Evolutionary conservation across 2,329 filamentous ascomycete genomes (phyloP), one percentile per base, ranked within the genome.

Genomic region (Teratosphaeria pseudoeucalypti): DNA sequence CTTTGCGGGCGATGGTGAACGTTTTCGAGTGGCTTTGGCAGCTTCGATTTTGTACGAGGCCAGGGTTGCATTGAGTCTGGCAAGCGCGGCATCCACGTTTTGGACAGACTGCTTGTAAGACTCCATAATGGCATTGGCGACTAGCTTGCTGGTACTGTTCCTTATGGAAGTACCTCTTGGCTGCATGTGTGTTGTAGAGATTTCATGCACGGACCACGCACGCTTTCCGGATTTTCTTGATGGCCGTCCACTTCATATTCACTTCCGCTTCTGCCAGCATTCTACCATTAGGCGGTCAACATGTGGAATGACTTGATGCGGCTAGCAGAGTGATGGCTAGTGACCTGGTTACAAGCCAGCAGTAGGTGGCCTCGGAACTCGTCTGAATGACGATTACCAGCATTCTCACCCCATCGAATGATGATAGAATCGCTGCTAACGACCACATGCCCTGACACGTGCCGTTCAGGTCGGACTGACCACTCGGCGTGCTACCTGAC

Each of bases 31-130:
- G n/a, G 43, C 43, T 49, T 49, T 52, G 54, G 55, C 54, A n/a
- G 60, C 54, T 32, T 60, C 58, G n/a, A 67, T 52, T 34, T 64
- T 66, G 63, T 70, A 71, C 7, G 69, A 68, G 11, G 63, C 67
- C 47, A 71, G 58, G 19, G 69, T 71, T 52, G 67, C 64, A 52
- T 70, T 71, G 54, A 71, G 62, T 5, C 69, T 61, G n/a, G 60
- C 63, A 57, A 71, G 59, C 16, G 69, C 69, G 27, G 63, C 66
- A 55, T 71, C 69, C 14, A 71, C 68, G 55, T 65, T 64, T 39
- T 67, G 62, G 10, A 71, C 64, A 3, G 68, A 67, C 29, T 63
- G 63, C 54, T 66, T 63, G 60, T 71, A 69, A 34, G 65, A 57
- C 32, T 71, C 68, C 66, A 71, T 71, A 9, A 19, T 49, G 9